phyloP scores from a whole-genome alignment of 1,284 basidiomycete genomes.

The Somion occarium region DNA sequence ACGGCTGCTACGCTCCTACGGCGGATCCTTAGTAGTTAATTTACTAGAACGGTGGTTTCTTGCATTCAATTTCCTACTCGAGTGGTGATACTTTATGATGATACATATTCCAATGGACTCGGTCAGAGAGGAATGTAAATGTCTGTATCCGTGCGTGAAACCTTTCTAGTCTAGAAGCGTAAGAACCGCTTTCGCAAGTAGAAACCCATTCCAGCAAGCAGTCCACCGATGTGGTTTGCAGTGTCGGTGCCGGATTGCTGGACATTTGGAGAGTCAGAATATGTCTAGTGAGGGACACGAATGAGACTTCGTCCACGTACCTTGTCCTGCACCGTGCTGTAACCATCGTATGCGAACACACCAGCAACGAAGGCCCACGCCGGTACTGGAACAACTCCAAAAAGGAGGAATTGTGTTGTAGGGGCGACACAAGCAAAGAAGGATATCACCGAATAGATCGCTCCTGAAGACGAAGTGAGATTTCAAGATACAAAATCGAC shows the following conservation, averaged over 20 bases:
- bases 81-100: too few species aligned
- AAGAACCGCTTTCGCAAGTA: slow-evolving; percentile 28
- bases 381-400: slow-evolving; percentile 80
- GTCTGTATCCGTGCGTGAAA: too few species aligned
- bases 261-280: slow-evolving; percentile 5
- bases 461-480: slow-evolving; percentile 36
- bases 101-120: too few species aligned
- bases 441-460: slow-evolving; percentile 71
- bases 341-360: slow-evolving; percentile 71
- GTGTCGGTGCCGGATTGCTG: slow-evolving; percentile 55
- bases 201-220: slow-evolving; percentile 65
- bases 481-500: slow-evolving; percentile 5
- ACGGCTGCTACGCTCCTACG: not conserved
- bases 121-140: too few species aligned
- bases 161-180: not conserved
- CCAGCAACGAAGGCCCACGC: slow-evolving; percentile 78
- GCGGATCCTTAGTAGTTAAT: too few species aligned
- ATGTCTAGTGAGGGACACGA: slow-evolving; percentile 2
- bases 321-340: slow-evolving; percentile 33
- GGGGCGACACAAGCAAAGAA: slow-evolving; percentile 73
- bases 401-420: slow-evolving; percentile 67
- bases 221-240: slow-evolving; percentile 77
- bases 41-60: too few species aligned
- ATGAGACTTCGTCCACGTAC: slow-evolving; percentile 25
- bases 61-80: too few species aligned